Conservation (phyloP, 2,329 filamentous ascomycete genomes). For the Cordyceps cicadae region DNA sequence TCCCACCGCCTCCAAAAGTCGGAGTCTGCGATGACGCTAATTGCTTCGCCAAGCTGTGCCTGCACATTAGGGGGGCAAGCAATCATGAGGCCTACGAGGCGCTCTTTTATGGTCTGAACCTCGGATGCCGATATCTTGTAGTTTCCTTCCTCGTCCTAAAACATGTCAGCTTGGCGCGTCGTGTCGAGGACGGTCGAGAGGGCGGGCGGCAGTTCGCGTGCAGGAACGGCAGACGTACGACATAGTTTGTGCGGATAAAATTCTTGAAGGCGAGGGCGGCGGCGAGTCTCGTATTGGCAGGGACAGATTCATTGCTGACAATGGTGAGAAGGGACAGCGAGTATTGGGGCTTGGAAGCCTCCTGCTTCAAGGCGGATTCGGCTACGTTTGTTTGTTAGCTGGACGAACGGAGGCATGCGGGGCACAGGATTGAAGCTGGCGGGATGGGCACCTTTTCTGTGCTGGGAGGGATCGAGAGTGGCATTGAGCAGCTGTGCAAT, state of each 20-base stretch:
- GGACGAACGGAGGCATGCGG: conserved; percentile 19
- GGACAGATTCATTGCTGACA: conserved; percentile 65
- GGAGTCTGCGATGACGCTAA: conserved; percentile 94
- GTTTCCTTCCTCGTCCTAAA: conserved; percentile 81
- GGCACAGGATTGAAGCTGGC: conserved; percentile 20
- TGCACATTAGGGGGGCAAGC: conserved; percentile 80
- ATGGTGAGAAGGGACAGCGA: conserved; percentile 84
- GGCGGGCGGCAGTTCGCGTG: neutral
- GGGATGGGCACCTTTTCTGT: conserved; percentile 68
- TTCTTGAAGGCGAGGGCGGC: conserved; percentile 97
- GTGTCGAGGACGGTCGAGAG: neutral
- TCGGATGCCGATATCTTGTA: conserved; percentile 81
- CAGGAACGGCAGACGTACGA: conserved; percentile 41
- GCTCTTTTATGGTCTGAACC: conserved; percentile 83
- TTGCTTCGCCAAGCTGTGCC: conserved; percentile 88
- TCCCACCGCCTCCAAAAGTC: conserved; percentile 97
- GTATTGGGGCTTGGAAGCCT: conserved; percentile 79
- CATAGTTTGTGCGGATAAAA: conserved; percentile 90
- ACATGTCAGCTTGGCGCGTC: conserved; percentile 14
- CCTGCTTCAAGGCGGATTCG: conserved; percentile 67
- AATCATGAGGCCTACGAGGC: conserved; percentile 96
- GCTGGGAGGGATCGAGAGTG: conserved; percentile 78
- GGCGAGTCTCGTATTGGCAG: conserved; percentile 72
- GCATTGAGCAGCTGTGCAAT: conserved; percentile 82
- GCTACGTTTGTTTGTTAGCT: conserved; percentile 49